Conservation (phyloP, 257 asterid species). For the Solanum ossicruentum region DNA sequence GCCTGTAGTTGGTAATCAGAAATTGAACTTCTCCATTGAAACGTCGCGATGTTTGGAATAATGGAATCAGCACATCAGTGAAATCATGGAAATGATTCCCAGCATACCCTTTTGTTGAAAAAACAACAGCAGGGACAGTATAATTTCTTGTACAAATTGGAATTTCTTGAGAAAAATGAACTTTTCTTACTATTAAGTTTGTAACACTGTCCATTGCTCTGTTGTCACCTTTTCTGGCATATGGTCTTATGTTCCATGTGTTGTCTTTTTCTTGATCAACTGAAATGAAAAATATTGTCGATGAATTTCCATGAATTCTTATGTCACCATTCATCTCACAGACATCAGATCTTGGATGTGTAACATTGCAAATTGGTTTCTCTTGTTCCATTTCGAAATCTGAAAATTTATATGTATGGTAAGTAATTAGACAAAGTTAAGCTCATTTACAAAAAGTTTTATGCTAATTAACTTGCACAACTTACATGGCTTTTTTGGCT, state of each 20-base stretch:
- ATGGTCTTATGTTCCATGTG: constrained; percentile 32
- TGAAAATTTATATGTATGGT: neutral
- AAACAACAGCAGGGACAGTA: constrained; percentile 30
- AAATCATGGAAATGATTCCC: constrained; percentile 50
- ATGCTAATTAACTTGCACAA: neutral
- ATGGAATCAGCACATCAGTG: constrained; percentile 43
- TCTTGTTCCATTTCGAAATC: neutral
- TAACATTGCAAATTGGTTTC: constrained; percentile 10
- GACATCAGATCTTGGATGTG: constrained; percentile 24
- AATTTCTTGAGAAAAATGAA: neutral
- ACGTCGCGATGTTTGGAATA: constrained; percentile 25
- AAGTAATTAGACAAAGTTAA: neutral
- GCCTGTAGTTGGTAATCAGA: constrained; percentile 14
- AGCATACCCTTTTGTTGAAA: constrained; percentile 38
- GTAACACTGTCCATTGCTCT: constrained; percentile 16
- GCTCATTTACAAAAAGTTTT: neutral
- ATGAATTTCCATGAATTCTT: constrained; percentile 30
- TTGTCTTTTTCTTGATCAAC: neutral
- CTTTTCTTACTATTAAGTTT: neutral
- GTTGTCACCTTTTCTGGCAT: constrained; percentile 33
- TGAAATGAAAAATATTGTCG: constrained; percentile 36
- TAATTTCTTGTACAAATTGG: constrained; percentile 27
- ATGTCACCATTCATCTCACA: constrained; percentile 49
- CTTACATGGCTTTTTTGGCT: neutral
- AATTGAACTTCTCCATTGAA: constrained; percentile 24